phyloP scores from a whole-genome alignment of 73 alveolate genomes.

The Paraurostyla sp. region DNA sequence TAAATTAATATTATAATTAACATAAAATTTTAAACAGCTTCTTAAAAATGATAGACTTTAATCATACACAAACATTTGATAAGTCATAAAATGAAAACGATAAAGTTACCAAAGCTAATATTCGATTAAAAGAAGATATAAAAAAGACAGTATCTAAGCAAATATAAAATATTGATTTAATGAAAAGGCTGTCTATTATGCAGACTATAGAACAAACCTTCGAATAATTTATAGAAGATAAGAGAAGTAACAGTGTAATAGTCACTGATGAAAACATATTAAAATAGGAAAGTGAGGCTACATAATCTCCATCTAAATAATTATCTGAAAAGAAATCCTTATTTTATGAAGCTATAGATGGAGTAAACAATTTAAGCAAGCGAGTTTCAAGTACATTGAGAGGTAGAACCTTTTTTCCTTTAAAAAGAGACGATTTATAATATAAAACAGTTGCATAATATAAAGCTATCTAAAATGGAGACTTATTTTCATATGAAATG shows the following conservation, averaged over 20 bases:
- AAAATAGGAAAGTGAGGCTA: not conserved
- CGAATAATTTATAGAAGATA: not conserved
- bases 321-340: too few relatives aligned
- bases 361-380: not conserved
- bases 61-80: too few relatives aligned
- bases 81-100: not conserved
- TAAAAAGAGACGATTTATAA: slow-evolving; percentile 10
- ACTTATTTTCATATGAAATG: not conserved
- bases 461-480: slow-evolving; percentile 29
- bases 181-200: slow-evolving; percentile 26
- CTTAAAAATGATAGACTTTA: too few relatives aligned
- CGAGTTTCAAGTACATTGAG: not conserved
- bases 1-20: too few relatives aligned
- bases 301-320: not conserved
- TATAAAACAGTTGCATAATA: slow-evolving; percentile 35
- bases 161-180: not conserved
- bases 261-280: not conserved
- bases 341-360: not conserved
- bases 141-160: not conserved
- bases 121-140: not conserved
- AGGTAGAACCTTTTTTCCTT: not conserved
- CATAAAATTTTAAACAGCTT: too few relatives aligned
- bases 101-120: not conserved
- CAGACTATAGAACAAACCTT: slow-evolving; percentile 25
- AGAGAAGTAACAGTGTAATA: not conserved